Conservation (phyloP, 768 basidiomycete genomes). For the Hypholoma fasciculare region DNA sequence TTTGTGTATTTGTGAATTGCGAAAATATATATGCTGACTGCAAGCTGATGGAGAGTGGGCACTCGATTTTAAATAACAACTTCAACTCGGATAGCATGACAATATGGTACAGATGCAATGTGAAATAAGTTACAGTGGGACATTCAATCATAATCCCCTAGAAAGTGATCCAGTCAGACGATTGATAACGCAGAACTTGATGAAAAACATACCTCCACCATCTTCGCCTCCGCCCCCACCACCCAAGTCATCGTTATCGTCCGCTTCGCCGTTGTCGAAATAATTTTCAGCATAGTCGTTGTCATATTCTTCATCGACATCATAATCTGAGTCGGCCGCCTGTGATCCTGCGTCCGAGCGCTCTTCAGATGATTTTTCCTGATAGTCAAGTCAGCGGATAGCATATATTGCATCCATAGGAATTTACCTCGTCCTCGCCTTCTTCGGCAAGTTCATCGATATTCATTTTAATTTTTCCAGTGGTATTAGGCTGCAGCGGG, state of each 20-base stretch:
- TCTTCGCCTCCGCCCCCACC: constrained; percentile 71
- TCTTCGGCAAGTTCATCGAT: constrained; percentile 71
- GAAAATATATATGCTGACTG: not conserved
- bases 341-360: constrained; percentile 69
- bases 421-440: constrained; percentile 54
- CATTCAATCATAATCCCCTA: constrained; percentile 9
- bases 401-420: not conserved
- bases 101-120: constrained; percentile 8
- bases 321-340: constrained; percentile 70
- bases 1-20: constrained; percentile 1
- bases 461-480: constrained; percentile 46
- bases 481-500: constrained; percentile 10
- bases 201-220: constrained; percentile 38
- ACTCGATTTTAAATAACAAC: too few species aligned
- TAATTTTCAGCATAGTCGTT: constrained; percentile 91
- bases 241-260: constrained; percentile 77
- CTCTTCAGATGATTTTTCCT: constrained; percentile 77
- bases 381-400: not conserved
- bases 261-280: constrained; percentile 87
- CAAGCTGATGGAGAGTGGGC: too few species aligned
- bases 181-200: not conserved
- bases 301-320: constrained; percentile 89
- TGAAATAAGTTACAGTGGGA: constrained; percentile 7
- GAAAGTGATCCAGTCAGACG: not conserved
- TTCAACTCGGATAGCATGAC: not conserved